Evolutionary conservation across 1,284 basidiomycete species (phyloP).

Genomic region (Trametes pubescens): DNA sequence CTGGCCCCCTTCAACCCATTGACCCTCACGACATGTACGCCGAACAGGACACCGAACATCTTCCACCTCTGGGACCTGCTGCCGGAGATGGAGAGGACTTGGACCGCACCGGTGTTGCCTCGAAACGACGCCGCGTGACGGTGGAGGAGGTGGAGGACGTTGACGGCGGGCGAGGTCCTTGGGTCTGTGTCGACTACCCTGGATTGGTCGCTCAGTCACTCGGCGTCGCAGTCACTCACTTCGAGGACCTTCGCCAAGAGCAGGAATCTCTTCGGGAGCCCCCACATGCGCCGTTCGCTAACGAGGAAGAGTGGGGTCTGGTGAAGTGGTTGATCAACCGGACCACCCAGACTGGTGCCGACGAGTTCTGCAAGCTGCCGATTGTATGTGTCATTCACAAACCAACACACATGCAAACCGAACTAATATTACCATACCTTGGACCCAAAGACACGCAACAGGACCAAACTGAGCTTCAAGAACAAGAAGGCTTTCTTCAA

Average conservation of each 20-base stretch:
- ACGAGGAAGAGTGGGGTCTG: no score
- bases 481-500: constrained; percentile 14
- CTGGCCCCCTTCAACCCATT: no score
- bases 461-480: constrained; percentile 3
- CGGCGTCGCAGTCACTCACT: background rate
- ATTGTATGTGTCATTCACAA: background rate
- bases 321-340: no score
- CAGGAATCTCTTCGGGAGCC: background rate
- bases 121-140: background rate
- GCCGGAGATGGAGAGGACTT: background rate
- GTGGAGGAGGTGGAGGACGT: background rate
- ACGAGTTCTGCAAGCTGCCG: background rate
- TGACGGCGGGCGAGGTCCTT: background rate
- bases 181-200: background rate
- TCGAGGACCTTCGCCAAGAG: background rate
- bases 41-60: no score
- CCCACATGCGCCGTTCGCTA: no score
- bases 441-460: constrained; percentile 12
- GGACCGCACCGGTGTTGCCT: background rate
- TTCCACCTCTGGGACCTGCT: no score
- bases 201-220: background rate
- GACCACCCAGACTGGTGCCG: background rate
- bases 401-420: no score
- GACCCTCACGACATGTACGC: no score
- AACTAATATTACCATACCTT: background rate